Evolutionary conservation across 805 yeast genomes (phyloP).

Genomic region (Saturnispora saitoi): DNA sequence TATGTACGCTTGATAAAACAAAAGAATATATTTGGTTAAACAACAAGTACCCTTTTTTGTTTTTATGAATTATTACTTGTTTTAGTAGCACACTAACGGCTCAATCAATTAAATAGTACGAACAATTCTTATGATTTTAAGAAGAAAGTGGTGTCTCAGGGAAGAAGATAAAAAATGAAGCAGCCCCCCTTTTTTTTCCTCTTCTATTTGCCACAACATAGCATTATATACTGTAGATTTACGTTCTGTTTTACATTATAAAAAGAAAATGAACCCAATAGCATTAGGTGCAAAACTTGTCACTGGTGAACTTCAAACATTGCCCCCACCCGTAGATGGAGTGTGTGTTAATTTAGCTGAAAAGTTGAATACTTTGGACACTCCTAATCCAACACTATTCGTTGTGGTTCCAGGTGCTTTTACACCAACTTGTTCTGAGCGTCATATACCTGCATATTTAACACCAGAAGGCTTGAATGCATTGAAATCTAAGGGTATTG

Average conservation of each 20-base stretch:
- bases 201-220: neutral
- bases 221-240: neutral
- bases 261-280: neutral
- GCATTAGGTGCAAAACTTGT: neutral
- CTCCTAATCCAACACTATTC: slow-evolving; percentile 17
- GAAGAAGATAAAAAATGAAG: neutral
- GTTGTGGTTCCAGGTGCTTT: slow-evolving; percentile 46
- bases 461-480: slow-evolving; percentile 21
- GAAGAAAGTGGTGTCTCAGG: neutral
- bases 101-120: neutral
- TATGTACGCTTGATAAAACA: too few species aligned
- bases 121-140: neutral
- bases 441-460: slow-evolving; percentile 35
- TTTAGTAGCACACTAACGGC: too few species aligned
- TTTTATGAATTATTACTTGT: too few species aligned
- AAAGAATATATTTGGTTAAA: too few species aligned
- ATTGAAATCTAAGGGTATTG: slow-evolving; percentile 33
- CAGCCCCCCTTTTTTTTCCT: slow-evolving; percentile 1
- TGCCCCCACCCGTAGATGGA: slow-evolving; percentile 10
- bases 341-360: slow-evolving; percentile 9
- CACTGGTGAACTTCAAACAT: neutral
- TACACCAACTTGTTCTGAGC: slow-evolving; percentile 40
- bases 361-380: slow-evolving; percentile 1
- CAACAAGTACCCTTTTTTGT: too few species aligned
- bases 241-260: neutral